Evolutionary conservation across 257 asterid genomes (phyloP).

Genomic region (Fraxinus cuspidata): DNA sequence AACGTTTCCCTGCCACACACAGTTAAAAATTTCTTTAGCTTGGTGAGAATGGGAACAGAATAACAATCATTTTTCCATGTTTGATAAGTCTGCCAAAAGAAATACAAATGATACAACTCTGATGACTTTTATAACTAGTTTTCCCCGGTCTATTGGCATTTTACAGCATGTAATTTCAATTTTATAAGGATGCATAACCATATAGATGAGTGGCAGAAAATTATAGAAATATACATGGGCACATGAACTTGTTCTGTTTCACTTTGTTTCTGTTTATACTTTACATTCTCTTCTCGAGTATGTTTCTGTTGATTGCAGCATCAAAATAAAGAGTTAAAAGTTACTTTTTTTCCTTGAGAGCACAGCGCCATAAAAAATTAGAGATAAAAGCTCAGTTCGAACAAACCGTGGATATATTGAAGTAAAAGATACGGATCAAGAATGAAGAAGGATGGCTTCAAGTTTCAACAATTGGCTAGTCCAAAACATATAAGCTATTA

Average conservation of each 20-base stretch:
- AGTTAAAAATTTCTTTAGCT: slow-evolving; percentile 25
- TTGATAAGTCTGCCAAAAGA: not conserved
- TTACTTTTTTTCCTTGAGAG: not conserved
- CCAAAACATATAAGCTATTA: slow-evolving; percentile 10
- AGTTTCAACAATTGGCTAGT: slow-evolving; percentile 14
- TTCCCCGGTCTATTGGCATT: not conserved
- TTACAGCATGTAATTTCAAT: not conserved
- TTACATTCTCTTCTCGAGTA: slow-evolving; percentile 8
- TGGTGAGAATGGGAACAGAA: not conserved
- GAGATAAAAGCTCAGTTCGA: not conserved
- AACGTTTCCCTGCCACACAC: slow-evolving; percentile 75
- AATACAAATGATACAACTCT: not conserved
- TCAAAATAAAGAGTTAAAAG: slow-evolving; percentile 1
- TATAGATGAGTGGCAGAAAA: not conserved
- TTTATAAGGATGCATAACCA: not conserved
- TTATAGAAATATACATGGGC: not conserved
- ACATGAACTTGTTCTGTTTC: not conserved
- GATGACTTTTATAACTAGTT: not conserved
- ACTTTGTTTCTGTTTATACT: not conserved
- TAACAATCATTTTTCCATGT: not conserved
- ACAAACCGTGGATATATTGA: not conserved
- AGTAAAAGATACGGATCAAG: not conserved
- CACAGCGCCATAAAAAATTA: not conserved
- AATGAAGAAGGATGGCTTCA: slow-evolving; percentile 13
- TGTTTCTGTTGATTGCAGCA: slow-evolving; percentile 4